Evolutionary conservation across 352 stramenopile species (phyloP), one percentile per base, ranked within the genome.

Genomic region (Globisporangium carolinianum): DNA sequence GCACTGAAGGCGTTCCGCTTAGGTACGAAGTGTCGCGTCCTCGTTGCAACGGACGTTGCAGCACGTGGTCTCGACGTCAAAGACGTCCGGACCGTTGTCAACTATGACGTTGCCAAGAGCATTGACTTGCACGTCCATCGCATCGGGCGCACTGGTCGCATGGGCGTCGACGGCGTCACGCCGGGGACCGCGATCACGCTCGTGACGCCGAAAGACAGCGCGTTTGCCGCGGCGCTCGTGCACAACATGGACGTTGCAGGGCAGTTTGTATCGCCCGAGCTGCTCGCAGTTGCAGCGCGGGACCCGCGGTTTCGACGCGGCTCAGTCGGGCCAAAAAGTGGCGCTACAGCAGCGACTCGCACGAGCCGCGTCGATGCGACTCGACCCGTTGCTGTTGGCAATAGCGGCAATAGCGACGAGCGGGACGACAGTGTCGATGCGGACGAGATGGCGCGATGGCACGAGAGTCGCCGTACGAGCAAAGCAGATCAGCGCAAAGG

Each of bases 101-200:
- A 96, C 57, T 97, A 89, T 55, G 89, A 97, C 56, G 75, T 93
- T n/a, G 89, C 89, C 18, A 96, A 95, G 64, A 95, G 79, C 38
- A 97, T 97, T 47, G 89, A 97, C 53, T 95, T 83, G 1, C 89
- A 97, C 61, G 83, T 96, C 37, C 89, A 97, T 63, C 84, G 89
- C 1, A 94, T 96, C 32, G 89, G 89, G 4, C 80, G 89, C 17
- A 97, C 89, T 0, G 89, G 89, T 11, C 79, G 89, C 6, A 94
- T 94, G 86, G 83, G 85, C 0, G 52, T 73, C 3, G 85, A 94
- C 42, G 86, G 86, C 0, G 87, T 96, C 17, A 75, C 85, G 24
- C 76, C 79, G 51, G 86, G 86, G 9, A 94, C 79, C 1, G 86
- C 86, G 3, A 94, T 94, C 62, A 94, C 86, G 6, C 57, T 96